phyloP scores from a whole-genome alignment of 2,329 filamentous ascomycete genomes.

The Aureobasidium sp. region DNA sequence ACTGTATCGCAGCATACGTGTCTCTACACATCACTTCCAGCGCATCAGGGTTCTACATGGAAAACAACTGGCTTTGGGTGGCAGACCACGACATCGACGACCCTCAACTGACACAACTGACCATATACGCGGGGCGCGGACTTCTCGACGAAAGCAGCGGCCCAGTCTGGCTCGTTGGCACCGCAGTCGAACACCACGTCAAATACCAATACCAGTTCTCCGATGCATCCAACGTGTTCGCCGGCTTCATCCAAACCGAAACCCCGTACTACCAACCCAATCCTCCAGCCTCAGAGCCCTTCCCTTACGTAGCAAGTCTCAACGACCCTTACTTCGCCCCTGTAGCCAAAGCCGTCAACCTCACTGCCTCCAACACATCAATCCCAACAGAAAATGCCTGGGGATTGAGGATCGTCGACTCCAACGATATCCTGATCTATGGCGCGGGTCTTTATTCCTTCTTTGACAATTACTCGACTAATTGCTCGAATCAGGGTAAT shows the following conservation, averaged over 20 bases:
- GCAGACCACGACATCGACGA: constrained; percentile 47
- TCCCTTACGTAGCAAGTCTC: constrained; percentile 48
- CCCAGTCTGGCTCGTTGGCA: constrained; percentile 45
- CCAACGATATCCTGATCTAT: constrained; percentile 48
- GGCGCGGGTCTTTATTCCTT: constrained; percentile 61
- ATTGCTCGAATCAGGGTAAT: constrained; percentile 31
- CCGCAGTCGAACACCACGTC: constrained; percentile 45
- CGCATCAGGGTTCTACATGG: constrained; percentile 41
- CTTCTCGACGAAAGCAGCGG: constrained; percentile 27
- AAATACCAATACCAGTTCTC: constrained; percentile 48
- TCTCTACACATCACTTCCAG: constrained; percentile 42
- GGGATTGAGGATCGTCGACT: constrained; percentile 55
- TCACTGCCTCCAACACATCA: constrained; percentile 13
- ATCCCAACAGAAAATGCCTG: constrained; percentile 42
- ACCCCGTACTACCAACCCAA: constrained; percentile 81
- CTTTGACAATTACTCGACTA: constrained; percentile 53
- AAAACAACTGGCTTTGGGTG: constrained; percentile 48
- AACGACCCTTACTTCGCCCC: constrained; percentile 60
- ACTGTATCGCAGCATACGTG: constrained; percentile 27
- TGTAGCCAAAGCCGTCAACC: constrained; percentile 31
- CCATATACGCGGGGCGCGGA: constrained; percentile 41
- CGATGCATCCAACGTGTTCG: constrained; percentile 41
- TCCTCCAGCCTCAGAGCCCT: constrained; percentile 62
- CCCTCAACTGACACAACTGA: constrained; percentile 28
- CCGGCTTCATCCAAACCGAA: constrained; percentile 65